Evolutionary conservation across 75 land plant genomes (phyloP).

Genomic region (Cryptomeria japonica): DNA sequence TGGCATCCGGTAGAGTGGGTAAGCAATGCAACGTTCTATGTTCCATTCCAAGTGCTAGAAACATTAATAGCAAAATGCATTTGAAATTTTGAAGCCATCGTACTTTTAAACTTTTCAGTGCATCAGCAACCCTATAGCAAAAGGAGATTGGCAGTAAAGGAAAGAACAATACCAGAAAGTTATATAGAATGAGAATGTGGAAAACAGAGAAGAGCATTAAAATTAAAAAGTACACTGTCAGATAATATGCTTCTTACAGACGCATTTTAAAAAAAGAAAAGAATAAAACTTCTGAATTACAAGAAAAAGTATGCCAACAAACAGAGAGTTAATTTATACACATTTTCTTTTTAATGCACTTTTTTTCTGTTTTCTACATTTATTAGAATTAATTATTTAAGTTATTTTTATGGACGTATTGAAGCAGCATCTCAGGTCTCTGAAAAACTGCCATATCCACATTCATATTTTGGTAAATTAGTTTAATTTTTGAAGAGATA

Average conservation of each 20-base stretch:
- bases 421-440: neutral
- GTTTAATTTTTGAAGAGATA: neutral
- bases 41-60: neutral
- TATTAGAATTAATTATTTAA: neutral
- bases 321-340: neutral
- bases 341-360: neutral
- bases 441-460: neutral
- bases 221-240: too few species aligned
- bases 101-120: neutral
- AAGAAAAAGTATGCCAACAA: neutral
- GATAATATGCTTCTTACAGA: neutral
- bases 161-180: neutral
- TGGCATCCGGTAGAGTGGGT: neutral
- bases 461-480: too few species aligned
- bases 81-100: neutral
- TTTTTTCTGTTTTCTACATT: neutral
- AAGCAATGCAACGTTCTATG: neutral
- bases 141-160: neutral
- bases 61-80: neutral
- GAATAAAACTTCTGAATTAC: neutral
- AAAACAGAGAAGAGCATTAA: too few species aligned
- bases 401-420: neutral
- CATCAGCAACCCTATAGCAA: neutral
- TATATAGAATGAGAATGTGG: too few species aligned
- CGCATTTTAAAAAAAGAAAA: neutral